Conservation (phyloP, 805 yeast genomes). For the Saccharomycopsis sp. region DNA sequence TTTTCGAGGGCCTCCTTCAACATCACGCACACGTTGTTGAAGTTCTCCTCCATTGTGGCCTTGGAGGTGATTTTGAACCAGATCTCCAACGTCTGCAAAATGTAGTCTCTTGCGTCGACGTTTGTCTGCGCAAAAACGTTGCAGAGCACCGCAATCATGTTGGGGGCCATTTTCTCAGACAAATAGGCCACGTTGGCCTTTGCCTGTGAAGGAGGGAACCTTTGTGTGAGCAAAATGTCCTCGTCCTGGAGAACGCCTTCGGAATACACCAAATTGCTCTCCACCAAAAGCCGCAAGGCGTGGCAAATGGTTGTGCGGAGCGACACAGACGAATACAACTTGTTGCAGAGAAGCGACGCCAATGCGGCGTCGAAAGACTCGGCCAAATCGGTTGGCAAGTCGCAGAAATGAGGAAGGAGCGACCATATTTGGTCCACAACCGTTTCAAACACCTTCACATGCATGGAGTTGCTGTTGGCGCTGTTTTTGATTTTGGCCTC, state of each 20-base stretch:
- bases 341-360: constrained; percentile 68
- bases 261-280: constrained; percentile 60
- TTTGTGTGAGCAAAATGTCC: constrained; percentile 52
- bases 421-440: constrained; percentile 91
- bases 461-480: constrained; percentile 51
- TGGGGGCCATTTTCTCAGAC: constrained; percentile 54
- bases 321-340: constrained; percentile 67
- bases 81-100: constrained; percentile 79
- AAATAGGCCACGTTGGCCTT: constrained; percentile 53
- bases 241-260: constrained; percentile 52
- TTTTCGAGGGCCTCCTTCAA: constrained; percentile 69
- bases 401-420: constrained; percentile 81
- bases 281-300: constrained; percentile 69
- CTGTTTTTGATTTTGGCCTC: constrained; percentile 38
- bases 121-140: constrained; percentile 88
- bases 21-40: constrained; percentile 77
- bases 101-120: constrained; percentile 75
- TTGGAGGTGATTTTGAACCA: constrained; percentile 64
- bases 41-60: constrained; percentile 65
- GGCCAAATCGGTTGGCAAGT: constrained; percentile 69
- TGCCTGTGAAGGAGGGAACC: constrained; percentile 53
- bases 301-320: constrained; percentile 80
- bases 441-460: constrained; percentile 74
- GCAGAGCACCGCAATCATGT: constrained; percentile 78
- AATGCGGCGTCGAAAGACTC: constrained; percentile 63